phyloP scores from a whole-genome alignment of 2,329 filamentous ascomycete species.

The Xylaria sp. region DNA sequence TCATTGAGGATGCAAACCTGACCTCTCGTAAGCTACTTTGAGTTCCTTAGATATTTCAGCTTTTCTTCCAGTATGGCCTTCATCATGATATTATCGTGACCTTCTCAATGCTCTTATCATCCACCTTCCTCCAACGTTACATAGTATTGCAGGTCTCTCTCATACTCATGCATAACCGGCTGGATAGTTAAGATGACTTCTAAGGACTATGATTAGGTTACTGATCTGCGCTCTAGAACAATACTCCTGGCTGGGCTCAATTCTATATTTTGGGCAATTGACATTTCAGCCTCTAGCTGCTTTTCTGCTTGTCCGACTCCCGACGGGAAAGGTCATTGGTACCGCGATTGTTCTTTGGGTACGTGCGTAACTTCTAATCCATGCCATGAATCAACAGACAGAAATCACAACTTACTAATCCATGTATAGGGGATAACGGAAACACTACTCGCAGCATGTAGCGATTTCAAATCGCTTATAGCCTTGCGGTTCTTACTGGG shows the following conservation, averaged over 20 bases:
- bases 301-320: constrained; percentile 62
- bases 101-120: neutral
- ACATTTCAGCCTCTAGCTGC: constrained; percentile 67
- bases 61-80: neutral
- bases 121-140: neutral
- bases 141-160: neutral
- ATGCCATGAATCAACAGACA: neutral
- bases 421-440: constrained; percentile 55
- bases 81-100: neutral
- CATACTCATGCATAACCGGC: neutral
- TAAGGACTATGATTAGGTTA: neutral
- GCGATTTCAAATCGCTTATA: constrained; percentile 58
- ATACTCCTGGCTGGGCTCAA: constrained; percentile 70
- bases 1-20: constrained; percentile 49
- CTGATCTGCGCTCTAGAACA: constrained; percentile 48
- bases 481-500: constrained; percentile 59
- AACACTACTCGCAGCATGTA: constrained; percentile 63
- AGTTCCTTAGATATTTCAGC: neutral
- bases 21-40: constrained; percentile 33
- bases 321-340: constrained; percentile 65
- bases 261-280: constrained; percentile 70
- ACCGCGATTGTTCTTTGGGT: constrained; percentile 64
- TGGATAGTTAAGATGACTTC: neutral
- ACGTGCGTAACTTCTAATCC: constrained; percentile 6
- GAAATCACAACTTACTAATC: constrained; percentile 17